These are phyloP conservation scores for Tuber indicum DNA, from an alignment of 495 filamentous ascomycete genomes.

Conservation along the genomic window DNA sequence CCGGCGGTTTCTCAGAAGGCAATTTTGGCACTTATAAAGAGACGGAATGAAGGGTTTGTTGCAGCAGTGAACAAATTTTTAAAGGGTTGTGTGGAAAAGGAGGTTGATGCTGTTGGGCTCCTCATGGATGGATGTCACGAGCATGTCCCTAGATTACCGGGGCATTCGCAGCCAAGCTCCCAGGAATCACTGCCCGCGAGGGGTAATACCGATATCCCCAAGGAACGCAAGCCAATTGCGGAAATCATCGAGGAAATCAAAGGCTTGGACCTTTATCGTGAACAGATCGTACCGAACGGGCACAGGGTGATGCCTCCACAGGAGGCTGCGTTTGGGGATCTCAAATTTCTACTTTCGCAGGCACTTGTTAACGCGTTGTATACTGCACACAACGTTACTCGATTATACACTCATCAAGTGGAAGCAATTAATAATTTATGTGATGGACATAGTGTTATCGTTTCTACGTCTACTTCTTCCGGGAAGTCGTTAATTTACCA, in stretches of 20 bases:
- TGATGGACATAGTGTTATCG: constrained; percentile 77
- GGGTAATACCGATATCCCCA: constrained; percentile 56
- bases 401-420: constrained; percentile 88
- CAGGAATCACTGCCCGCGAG: constrained; percentile 38
- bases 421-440: constrained; percentile 90
- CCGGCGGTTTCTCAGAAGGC: constrained; percentile 89
- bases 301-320: constrained; percentile 90
- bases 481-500: constrained; percentile 97
- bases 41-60: constrained; percentile 77
- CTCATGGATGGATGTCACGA: constrained; percentile 52
- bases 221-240: constrained; percentile 70
- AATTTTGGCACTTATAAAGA: constrained; percentile 84
- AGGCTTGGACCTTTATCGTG: constrained; percentile 73
- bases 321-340: constrained; percentile 70
- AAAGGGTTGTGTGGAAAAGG: constrained; percentile 60
- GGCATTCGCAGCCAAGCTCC: constrained; percentile 34
- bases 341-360: constrained; percentile 81
- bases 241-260: constrained; percentile 85
- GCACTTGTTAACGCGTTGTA: constrained; percentile 89
- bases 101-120: constrained; percentile 60
- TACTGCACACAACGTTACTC: constrained; percentile 76
- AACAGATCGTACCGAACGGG: constrained; percentile 89
- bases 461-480: constrained; percentile 90
- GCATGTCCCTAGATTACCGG: constrained; percentile 45
- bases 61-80: constrained; percentile 73